These are phyloP conservation scores for Rhodotorula sp. DNA, from an alignment of 1,284 basidiomycete species.

Conservation along the genomic window DNA sequence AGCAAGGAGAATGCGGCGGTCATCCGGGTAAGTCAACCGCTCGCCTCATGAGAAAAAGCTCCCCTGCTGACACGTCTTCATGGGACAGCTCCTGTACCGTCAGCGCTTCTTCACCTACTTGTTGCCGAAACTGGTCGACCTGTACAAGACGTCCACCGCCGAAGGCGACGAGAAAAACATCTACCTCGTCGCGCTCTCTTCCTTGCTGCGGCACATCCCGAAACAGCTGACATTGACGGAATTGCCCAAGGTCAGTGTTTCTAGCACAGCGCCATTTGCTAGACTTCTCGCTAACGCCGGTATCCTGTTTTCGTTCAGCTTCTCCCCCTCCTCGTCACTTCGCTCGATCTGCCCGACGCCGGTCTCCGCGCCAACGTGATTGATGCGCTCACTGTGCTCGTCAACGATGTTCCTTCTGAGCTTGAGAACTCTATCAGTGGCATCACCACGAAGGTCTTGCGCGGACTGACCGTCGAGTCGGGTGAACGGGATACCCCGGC, in stretches of 20 bases:
- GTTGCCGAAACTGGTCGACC: conserved; percentile 70
- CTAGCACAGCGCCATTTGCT: background rate
- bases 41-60: no score
- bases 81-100: conserved; percentile 68
- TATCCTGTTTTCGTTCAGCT: conserved; percentile 57
- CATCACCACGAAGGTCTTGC: conserved; percentile 39
- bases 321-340: conserved; percentile 81
- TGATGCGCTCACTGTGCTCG: conserved; percentile 69
- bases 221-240: conserved; percentile 67
- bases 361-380: conserved; percentile 76
- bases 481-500: conserved; percentile 3
- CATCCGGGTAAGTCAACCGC: conserved; percentile 60
- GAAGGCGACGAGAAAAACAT: conserved; percentile 52
- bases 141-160: conserved; percentile 48
- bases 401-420: conserved; percentile 58
- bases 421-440: conserved; percentile 60
- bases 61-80: background rate
- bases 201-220: conserved; percentile 76
- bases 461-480: conserved; percentile 31
- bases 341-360: conserved; percentile 71
- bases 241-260: conserved; percentile 55
- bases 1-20: conserved; percentile 73
- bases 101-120: conserved; percentile 77
- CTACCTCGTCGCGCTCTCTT: conserved; percentile 79
- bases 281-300: background rate